Percentiles rank a stretch among this genome's conserved stretches.
Evolutionary conservation across 78 protist genomes (phyloP).

Genomic region (Planoprotostelium fungivorum): DNA sequence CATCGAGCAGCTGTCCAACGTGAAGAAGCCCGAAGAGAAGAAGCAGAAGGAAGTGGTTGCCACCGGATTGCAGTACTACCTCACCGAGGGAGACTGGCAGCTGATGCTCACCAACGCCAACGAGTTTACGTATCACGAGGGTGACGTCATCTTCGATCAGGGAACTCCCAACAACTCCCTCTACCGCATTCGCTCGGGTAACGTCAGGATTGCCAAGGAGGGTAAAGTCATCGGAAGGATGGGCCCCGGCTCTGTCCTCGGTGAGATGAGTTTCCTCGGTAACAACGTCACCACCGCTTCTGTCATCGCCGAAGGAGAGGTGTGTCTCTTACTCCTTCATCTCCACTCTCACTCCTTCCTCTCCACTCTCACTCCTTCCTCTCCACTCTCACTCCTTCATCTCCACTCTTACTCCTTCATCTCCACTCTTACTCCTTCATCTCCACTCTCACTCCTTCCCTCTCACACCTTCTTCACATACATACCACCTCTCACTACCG

Average conservation of each 20-base stretch:
- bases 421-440: slow-evolving; percentile 16
- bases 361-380: no score
- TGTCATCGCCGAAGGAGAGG: slow-evolving; percentile 35
- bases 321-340: slow-evolving; percentile 21
- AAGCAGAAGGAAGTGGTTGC: not conserved
- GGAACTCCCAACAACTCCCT: slow-evolving; percentile 44
- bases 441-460: not conserved
- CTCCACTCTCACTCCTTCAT: slow-evolving; percentile 14
- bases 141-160: slow-evolving; percentile 62
- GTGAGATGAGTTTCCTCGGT: slow-evolving; percentile 67
- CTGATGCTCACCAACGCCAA: slow-evolving; percentile 49
- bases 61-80: slow-evolving; percentile 2
- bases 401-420: not conserved
- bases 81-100: slow-evolving; percentile 64
- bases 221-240: slow-evolving; percentile 35
- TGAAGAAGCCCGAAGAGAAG: not conserved
- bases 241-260: slow-evolving; percentile 58
- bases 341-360: not conserved
- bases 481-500: not conserved
- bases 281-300: slow-evolving; percentile 59
- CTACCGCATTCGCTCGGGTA: slow-evolving; percentile 52
- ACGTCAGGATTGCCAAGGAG: slow-evolving; percentile 40
- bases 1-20: not conserved
- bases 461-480: no score
- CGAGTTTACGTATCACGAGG: slow-evolving; percentile 49